Conservation (phyloP, 2,329 filamentous ascomycete species). For the Xylaria hypoxylon region DNA sequence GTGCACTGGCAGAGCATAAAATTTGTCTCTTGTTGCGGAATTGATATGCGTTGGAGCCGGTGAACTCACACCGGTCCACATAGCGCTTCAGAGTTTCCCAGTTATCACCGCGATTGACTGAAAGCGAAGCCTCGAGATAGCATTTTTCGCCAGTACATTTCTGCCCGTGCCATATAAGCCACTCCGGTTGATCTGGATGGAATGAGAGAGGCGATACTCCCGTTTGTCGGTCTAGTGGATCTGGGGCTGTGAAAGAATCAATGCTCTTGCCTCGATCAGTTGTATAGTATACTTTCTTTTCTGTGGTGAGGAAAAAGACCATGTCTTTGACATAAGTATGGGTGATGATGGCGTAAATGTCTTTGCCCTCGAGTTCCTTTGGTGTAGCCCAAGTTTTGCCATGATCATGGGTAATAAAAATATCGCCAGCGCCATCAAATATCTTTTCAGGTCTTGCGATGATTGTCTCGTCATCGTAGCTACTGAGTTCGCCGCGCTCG, state of each 20-base stretch:
- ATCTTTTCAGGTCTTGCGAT: constrained; percentile 63
- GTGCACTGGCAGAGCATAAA: constrained; percentile 71
- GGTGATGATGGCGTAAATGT: constrained; percentile 77
- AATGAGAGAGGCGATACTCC: constrained; percentile 72
- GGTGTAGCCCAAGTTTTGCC: constrained; percentile 83
- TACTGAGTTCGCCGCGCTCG: constrained; percentile 76
- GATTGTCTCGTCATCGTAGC: constrained; percentile 77
- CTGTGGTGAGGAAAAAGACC: constrained; percentile 84
- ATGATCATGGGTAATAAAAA: constrained; percentile 85
- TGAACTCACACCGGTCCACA: constrained; percentile 87
- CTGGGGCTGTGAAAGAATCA: constrained; percentile 77
- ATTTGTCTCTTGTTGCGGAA: constrained; percentile 67
- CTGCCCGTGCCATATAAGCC: constrained; percentile 90
- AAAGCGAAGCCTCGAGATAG: constrained; percentile 79
- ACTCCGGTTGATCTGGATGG: constrained; percentile 86
- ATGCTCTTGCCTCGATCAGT: constrained; percentile 81
- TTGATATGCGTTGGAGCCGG: constrained; percentile 70
- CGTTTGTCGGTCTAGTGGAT: constrained; percentile 56
- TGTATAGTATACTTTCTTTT: constrained; percentile 79
- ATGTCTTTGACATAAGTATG: constrained; percentile 86
- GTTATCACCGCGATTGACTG: constrained; percentile 80
- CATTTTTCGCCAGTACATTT: constrained; percentile 74
- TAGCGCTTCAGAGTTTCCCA: constrained; percentile 82
- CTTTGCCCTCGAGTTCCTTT: constrained; percentile 74
- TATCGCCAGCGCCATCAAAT: constrained; percentile 64